These are phyloP conservation scores for Phytophthora meadii DNA, from an alignment of 352 stramenopile genomes.

Conservation along the genomic window DNA sequence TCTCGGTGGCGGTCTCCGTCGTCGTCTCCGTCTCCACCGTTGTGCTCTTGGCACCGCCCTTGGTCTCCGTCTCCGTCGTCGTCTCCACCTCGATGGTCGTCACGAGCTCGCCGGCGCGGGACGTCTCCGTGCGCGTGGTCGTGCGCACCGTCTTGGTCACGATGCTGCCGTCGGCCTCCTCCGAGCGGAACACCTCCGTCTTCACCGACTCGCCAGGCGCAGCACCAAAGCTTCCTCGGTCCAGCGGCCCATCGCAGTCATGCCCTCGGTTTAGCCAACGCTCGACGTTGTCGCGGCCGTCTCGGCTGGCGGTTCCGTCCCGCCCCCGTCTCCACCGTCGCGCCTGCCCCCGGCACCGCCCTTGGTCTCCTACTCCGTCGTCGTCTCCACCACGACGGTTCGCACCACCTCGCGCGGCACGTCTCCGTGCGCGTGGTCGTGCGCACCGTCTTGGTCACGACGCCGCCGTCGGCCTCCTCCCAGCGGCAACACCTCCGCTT, in stretches of 20 bases:
- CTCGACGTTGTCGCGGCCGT: slow-evolving; percentile 13
- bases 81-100: slow-evolving; percentile 29
- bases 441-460: slow-evolving; percentile 3
- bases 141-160: slow-evolving; percentile 31
- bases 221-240: slow-evolving; percentile 17
- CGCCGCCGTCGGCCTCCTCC: slow-evolving; percentile 1
- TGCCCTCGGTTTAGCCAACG: slow-evolving; percentile 13
- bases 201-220: slow-evolving; percentile 18
- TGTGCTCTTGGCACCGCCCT: slow-evolving; percentile 19
- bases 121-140: slow-evolving; percentile 21
- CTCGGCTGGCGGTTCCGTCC: slow-evolving; percentile 25
- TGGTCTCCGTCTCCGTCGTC: slow-evolving; percentile 21
- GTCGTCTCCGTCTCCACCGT: slow-evolving; percentile 23
- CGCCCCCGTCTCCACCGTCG: slow-evolving; percentile 21
- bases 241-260: slow-evolving; percentile 21
- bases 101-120: slow-evolving; percentile 17
- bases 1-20: slow-evolving; percentile 25
- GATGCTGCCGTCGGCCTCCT: no score
- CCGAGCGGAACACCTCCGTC: slow-evolving; percentile 28
- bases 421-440: slow-evolving; percentile 6
- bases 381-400: slow-evolving; percentile 29
- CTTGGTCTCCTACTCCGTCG: slow-evolving; percentile 17
- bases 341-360: slow-evolving; percentile 16
- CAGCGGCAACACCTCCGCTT: slow-evolving; percentile 12
- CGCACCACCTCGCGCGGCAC: slow-evolving; percentile 5